These are phyloP conservation scores for Filosporella fistucella DNA, from an alignment of 495 filamentous ascomycete species.

Conservation along the genomic window DNA sequence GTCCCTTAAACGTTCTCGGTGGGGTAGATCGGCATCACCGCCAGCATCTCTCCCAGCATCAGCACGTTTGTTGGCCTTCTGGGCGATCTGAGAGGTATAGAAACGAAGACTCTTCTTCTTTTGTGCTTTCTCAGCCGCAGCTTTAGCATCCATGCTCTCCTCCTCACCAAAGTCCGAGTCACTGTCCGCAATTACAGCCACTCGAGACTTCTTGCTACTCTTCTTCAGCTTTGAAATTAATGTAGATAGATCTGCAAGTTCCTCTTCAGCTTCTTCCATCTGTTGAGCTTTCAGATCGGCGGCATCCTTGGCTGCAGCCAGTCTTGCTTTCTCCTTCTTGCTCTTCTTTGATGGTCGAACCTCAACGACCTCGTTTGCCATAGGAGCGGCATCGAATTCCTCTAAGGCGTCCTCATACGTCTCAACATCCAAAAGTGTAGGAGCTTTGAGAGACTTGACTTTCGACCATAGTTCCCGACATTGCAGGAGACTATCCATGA, in stretches of 20 bases:
- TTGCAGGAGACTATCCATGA: conserved; percentile 81
- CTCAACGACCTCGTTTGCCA: not conserved
- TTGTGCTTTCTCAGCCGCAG: conserved; percentile 73
- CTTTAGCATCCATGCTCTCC: conserved; percentile 38
- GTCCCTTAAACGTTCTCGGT: conserved; percentile 82
- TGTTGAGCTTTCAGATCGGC: not conserved
- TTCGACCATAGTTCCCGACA: conserved; percentile 76
- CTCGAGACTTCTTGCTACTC: conserved; percentile 2
- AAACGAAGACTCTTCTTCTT: conserved; percentile 89
- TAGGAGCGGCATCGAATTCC: conserved; percentile 4
- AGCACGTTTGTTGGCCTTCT: conserved; percentile 82
- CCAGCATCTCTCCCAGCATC: conserved; percentile 78
- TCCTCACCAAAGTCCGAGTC: conserved; percentile 68
- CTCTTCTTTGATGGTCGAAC: conserved; percentile 3
- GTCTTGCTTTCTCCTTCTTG: conserved; percentile 13
- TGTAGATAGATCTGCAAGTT: conserved; percentile 36
- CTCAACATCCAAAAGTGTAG: not conserved
- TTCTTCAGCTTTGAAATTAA: conserved; percentile 23
- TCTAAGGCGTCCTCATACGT: not conserved
- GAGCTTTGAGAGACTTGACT: conserved; percentile 56
- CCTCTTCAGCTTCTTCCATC: conserved; percentile 16
- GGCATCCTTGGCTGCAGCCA: conserved; percentile 8
- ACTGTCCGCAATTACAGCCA: conserved; percentile 20
- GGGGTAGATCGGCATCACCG: conserved; percentile 87
- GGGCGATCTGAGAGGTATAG: conserved; percentile 93